These are phyloP conservation scores for Arthrobotrys sinensis DNA, from an alignment of 2,329 filamentous ascomycete species.

Conservation along the genomic window DNA sequence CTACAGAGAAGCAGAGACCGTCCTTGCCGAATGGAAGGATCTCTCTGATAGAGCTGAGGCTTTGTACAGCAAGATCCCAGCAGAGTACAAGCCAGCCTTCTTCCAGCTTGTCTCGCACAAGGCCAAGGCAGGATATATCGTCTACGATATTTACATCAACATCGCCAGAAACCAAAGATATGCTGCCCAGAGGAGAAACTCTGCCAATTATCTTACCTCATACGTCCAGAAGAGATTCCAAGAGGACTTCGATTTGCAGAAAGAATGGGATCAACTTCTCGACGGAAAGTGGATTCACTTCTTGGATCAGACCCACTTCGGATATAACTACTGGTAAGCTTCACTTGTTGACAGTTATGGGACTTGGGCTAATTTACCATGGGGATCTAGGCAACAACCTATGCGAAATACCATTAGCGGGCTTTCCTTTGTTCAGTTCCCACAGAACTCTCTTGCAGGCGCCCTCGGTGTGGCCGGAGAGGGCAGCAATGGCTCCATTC, in stretches of 20 bases:
- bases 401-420: constrained; percentile 79
- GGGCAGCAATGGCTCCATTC: constrained; percentile 77
- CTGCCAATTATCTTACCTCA: constrained; percentile 72
- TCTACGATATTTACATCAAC: constrained; percentile 72
- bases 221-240: constrained; percentile 73
- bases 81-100: constrained; percentile 73
- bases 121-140: constrained; percentile 73
- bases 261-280: constrained; percentile 74
- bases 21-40: constrained; percentile 73
- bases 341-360: constrained; percentile 33
- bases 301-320: constrained; percentile 68
- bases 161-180: constrained; percentile 73
- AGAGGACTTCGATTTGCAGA: constrained; percentile 73
- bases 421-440: constrained; percentile 74
- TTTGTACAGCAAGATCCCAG: constrained; percentile 73
- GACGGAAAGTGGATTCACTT: constrained; percentile 71
- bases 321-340: constrained; percentile 70
- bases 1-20: constrained; percentile 76
- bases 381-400: constrained; percentile 77
- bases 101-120: constrained; percentile 77
- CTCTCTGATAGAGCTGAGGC: constrained; percentile 73
- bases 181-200: constrained; percentile 73
- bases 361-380: constrained; percentile 72
- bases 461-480: constrained; percentile 77
- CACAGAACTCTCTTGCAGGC: constrained; percentile 74